These are phyloP conservation scores for Cavenderia fasciculata DNA, from an alignment of 78 protist genomes.

Conservation along the genomic window DNA sequence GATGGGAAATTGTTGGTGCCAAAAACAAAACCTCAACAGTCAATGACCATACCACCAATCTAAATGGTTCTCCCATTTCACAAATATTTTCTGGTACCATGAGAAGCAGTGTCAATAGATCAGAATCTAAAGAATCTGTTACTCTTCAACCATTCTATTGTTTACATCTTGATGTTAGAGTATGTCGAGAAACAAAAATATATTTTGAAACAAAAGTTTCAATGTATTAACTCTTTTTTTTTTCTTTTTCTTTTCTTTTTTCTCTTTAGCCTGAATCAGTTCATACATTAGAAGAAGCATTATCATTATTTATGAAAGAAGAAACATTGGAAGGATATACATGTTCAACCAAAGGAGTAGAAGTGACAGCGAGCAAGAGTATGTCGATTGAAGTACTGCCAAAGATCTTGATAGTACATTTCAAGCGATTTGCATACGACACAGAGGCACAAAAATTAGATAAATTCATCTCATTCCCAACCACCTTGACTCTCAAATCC, in stretches of 20 bases:
- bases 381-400: constrained; percentile 63
- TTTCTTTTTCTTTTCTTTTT: too few relatives aligned
- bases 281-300: constrained; percentile 40
- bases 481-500: constrained; percentile 13
- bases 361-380: constrained; percentile 30
- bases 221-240: too few relatives aligned
- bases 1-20: constrained; percentile 63
- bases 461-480: constrained; percentile 55
- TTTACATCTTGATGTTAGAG: constrained; percentile 60
- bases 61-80: constrained; percentile 38
- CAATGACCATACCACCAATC: neutral
- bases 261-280: constrained; percentile 49
- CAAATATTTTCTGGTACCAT: constrained; percentile 65
- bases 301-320: constrained; percentile 48
- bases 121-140: constrained; percentile 40
- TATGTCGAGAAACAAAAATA: neutral
- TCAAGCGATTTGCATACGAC: constrained; percentile 60
- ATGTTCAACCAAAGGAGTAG: constrained; percentile 39
- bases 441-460: constrained; percentile 46
- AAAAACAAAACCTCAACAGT: constrained; percentile 51
- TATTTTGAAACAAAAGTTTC: neutral
- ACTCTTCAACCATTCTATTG: constrained; percentile 68
- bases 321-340: constrained; percentile 53
- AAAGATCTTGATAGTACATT: constrained; percentile 45
- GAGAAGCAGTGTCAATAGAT: constrained; percentile 56